Conservation (phyloP, 352 stramenopile genomes). For the Phytophthora pistaciae region DNA sequence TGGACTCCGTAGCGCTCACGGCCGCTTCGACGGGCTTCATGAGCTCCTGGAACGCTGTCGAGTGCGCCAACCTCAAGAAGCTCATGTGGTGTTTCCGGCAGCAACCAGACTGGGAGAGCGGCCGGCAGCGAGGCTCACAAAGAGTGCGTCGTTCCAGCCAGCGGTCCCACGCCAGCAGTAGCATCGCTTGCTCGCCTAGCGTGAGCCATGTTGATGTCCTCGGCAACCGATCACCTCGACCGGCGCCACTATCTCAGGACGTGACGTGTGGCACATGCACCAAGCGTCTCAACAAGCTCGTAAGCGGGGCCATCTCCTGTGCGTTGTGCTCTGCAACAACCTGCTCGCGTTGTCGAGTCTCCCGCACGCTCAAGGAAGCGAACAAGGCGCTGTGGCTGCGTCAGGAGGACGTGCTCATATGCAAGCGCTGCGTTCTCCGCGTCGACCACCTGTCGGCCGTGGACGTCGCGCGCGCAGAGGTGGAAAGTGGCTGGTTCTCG, state of each 20-base stretch:
- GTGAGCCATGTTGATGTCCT: conserved; percentile 12
- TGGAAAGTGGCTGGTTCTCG: conserved; percentile 19
- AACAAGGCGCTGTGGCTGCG: conserved; percentile 32
- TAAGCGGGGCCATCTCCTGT: conserved; percentile 16
- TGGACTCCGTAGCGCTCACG: conserved; percentile 50
- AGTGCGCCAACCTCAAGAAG: conserved; percentile 56
- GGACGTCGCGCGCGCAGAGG: conserved; percentile 37
- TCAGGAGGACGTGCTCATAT: conserved; percentile 40
- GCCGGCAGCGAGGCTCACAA: conserved; percentile 3
- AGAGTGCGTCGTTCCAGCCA: conserved; percentile 12
- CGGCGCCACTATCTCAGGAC: neutral
- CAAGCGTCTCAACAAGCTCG: conserved; percentile 30
- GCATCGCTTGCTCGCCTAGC: conserved; percentile 23
- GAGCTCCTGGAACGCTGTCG: conserved; percentile 57
- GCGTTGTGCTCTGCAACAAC: conserved; percentile 26
- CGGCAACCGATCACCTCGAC: neutral
- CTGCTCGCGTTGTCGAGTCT: conserved; percentile 39
- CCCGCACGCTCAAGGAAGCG: conserved; percentile 40
- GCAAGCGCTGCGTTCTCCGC: conserved; percentile 39
- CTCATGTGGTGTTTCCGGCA: conserved; percentile 49
- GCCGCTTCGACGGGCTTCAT: conserved; percentile 50
- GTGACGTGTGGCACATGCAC: conserved; percentile 32
- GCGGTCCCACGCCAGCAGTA: conserved; percentile 29
- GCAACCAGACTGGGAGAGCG: conserved; percentile 4
- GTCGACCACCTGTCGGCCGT: conserved; percentile 33